These are phyloP conservation scores for Cyberlindnera sargentensis DNA, from an alignment of 805 yeast genomes.

Conservation along the genomic window DNA sequence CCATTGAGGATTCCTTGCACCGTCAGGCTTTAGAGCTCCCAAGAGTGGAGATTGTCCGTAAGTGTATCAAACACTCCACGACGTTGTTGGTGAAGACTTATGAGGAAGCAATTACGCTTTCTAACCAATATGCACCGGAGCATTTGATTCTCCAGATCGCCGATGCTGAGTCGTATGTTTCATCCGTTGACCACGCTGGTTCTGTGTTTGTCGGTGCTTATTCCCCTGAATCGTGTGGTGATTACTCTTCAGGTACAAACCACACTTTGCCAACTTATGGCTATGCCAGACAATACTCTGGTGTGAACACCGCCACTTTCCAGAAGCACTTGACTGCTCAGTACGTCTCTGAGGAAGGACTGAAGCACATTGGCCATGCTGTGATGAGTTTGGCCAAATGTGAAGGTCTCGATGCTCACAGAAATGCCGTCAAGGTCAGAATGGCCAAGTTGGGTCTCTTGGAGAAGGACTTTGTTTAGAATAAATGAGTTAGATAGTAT, in stretches of 20 bases:
- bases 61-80: conserved; percentile 88
- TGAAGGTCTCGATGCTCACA: conserved; percentile 96
- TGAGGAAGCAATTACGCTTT: conserved; percentile 79
- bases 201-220: conserved; percentile 93
- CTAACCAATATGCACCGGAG: conserved; percentile 95
- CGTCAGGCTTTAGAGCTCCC: conserved; percentile 80
- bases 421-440: conserved; percentile 93
- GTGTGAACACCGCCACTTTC: conserved; percentile 94
- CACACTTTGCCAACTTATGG: conserved; percentile 99
- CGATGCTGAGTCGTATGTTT: conserved; percentile 66
- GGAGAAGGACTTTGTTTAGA: conserved; percentile 1
- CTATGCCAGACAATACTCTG: conserved; percentile 94
- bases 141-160: conserved; percentile 90
- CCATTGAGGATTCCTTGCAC: conserved; percentile 77
- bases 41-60: conserved; percentile 86
- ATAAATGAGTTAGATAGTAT: too few species aligned
- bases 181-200: conserved; percentile 84
- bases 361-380: conserved; percentile 86
- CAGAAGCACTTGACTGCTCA: conserved; percentile 94
- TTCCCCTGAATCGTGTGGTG: conserved; percentile 98
- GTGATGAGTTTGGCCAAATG: conserved; percentile 94
- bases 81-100: conserved; percentile 61
- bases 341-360: conserved; percentile 79
- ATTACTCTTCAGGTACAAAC: conserved; percentile 96
- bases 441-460: conserved; percentile 71